Conservation (phyloP, 2,329 filamentous ascomycete genomes). For the Cladosporium austrohemisphaericum region DNA sequence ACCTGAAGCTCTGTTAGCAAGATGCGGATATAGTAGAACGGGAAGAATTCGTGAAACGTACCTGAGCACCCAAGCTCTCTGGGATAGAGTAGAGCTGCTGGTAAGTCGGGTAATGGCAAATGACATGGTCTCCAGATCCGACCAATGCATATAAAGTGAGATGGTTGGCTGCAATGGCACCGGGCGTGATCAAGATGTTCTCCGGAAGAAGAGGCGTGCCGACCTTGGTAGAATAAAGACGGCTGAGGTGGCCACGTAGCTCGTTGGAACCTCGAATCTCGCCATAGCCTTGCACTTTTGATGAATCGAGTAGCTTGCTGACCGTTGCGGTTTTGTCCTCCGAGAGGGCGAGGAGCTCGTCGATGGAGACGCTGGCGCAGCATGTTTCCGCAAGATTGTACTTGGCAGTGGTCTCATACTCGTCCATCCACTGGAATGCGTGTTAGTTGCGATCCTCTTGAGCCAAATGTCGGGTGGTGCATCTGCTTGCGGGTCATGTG, state of each 20-base stretch:
- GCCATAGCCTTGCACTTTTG: conserved; percentile 66
- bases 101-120: conserved; percentile 84
- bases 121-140: conserved; percentile 72
- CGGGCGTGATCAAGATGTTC: conserved; percentile 71
- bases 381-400: conserved; percentile 79
- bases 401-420: conserved; percentile 49
- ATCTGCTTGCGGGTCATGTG: no score
- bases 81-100: conserved; percentile 79
- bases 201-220: conserved; percentile 50
- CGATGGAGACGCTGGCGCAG: conserved; percentile 68
- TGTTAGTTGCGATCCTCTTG: conserved; percentile 21
- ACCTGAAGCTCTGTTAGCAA: no score
- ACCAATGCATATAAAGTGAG: conserved; percentile 71
- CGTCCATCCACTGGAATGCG: conserved; percentile 52
- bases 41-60: no score
- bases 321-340: conserved; percentile 49
- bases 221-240: conserved; percentile 59
- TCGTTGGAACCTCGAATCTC: conserved; percentile 64
- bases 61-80: conserved; percentile 67
- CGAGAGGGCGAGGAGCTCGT: conserved; percentile 60
- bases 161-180: conserved; percentile 82
- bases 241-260: conserved; percentile 62
- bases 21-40: no score
- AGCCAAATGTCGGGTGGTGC: no score
- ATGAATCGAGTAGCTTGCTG: conserved; percentile 45